Evolutionary conservation across 73 alveolate species (phyloP).

Genomic region (Symbiodinium pilosum): DNA sequence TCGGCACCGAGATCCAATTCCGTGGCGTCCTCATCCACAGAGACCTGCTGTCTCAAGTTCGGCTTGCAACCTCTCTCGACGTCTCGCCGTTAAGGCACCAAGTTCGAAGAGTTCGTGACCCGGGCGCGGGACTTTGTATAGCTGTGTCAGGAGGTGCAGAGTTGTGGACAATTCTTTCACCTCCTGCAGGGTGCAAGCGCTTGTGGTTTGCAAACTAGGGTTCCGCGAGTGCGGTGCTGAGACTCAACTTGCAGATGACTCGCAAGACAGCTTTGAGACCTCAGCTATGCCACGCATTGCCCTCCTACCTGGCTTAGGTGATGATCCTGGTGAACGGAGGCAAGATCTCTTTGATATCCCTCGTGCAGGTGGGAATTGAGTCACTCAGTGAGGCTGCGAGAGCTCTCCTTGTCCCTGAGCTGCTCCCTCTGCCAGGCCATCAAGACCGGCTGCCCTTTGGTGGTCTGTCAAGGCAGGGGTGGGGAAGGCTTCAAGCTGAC

Average conservation of each 20-base stretch:
- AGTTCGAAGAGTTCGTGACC: constrained; percentile 11
- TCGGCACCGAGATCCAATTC: constrained; percentile 53
- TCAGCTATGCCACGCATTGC: neutral
- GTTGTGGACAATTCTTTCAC: neutral
- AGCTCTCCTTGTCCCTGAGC: too few relatives aligned
- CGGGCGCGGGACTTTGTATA: neutral
- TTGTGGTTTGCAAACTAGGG: neutral
- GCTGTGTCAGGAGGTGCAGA: neutral
- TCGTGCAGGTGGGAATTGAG: constrained; percentile 33
- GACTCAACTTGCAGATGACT: neutral
- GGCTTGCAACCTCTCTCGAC: neutral
- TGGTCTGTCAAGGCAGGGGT: constrained; percentile 63
- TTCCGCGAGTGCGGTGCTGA: neutral
- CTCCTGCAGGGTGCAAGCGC: neutral
- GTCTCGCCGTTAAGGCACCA: neutral
- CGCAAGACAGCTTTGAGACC: neutral
- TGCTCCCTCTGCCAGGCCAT: constrained; percentile 22
- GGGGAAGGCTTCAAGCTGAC: too few relatives aligned
- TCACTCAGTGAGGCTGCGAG: too few relatives aligned
- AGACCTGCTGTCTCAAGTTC: neutral
- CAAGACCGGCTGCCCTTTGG: constrained; percentile 66
- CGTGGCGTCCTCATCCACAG: neutral
- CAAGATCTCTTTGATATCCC: constrained; percentile 27
- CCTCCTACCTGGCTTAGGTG: neutral
- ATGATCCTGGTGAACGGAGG: constrained; percentile 85